Conservation (phyloP, 2,329 filamentous ascomycete species). For the Claviceps maximensis region DNA sequence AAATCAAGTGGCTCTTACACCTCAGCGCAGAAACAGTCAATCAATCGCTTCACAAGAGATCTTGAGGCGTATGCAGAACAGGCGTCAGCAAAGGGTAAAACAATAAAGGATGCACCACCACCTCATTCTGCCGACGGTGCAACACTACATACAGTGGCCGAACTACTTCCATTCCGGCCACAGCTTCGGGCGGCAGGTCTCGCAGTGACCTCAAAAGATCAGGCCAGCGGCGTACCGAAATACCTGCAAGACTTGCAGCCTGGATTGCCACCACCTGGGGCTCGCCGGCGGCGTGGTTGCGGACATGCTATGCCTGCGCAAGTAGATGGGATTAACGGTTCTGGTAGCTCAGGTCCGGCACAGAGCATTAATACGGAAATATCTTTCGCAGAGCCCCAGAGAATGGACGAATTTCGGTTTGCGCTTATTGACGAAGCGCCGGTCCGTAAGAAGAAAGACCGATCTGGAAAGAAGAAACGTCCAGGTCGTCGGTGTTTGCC, state of each 20-base stretch:
- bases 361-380: constrained; percentile 18
- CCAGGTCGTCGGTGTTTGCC: constrained; percentile 15
- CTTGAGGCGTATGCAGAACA: constrained; percentile 20
- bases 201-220: constrained; percentile 37
- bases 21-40: constrained; percentile 27
- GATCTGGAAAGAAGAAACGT: constrained; percentile 7
- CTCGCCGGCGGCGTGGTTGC: background rate
- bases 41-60: constrained; percentile 24
- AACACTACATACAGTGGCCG: constrained; percentile 37
- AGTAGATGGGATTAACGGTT: constrained; percentile 16
- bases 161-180: constrained; percentile 37
- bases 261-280: background rate
- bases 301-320: constrained; percentile 8
- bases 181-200: constrained; percentile 42
- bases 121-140: constrained; percentile 26
- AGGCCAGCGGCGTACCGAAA: constrained; percentile 23
- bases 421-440: constrained; percentile 20
- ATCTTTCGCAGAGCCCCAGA: constrained; percentile 16
- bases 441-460: constrained; percentile 10
- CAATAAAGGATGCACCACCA: constrained; percentile 26
- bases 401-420: constrained; percentile 21
- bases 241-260: constrained; percentile 7
- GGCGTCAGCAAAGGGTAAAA: constrained; percentile 23
- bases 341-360: constrained; percentile 7
- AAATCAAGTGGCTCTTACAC: constrained; percentile 23